phyloP scores from a whole-genome alignment of 2,329 filamentous ascomycete genomes.

The Alternaria triticimaculans region DNA sequence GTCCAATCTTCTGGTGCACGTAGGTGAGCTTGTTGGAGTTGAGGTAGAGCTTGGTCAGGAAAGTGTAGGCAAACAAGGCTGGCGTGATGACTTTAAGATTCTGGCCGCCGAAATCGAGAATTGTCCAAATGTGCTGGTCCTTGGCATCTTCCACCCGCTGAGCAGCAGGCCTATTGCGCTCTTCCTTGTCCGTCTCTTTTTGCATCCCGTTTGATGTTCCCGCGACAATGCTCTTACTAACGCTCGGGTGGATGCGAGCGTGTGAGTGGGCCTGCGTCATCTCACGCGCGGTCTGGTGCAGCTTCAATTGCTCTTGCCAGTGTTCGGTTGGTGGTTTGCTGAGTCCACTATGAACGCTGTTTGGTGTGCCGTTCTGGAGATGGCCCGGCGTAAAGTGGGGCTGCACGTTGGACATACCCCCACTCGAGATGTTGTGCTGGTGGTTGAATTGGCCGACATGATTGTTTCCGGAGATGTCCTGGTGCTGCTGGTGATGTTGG shows the following conservation, averaged over 20 bases:
- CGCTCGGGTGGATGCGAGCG: slow-evolving; percentile 71
- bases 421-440: slow-evolving; percentile 65
- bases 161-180: slow-evolving; percentile 70
- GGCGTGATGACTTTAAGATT: slow-evolving; percentile 82
- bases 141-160: slow-evolving; percentile 54
- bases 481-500: slow-evolving; percentile 68
- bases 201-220: slow-evolving; percentile 58
- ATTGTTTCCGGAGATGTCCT: slow-evolving; percentile 56
- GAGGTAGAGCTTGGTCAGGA: slow-evolving; percentile 90
- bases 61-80: slow-evolving; percentile 82
- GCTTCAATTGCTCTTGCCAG: slow-evolving; percentile 86
- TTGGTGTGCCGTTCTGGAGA: slow-evolving; percentile 65
- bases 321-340: slow-evolving; percentile 70
- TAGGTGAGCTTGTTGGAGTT: slow-evolving; percentile 87
- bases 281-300: slow-evolving; percentile 76
- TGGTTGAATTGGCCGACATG: slow-evolving; percentile 67
- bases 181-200: slow-evolving; percentile 60
- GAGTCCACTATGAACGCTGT: slow-evolving; percentile 61
- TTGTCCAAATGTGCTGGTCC: slow-evolving; percentile 80
- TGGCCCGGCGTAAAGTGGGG: slow-evolving; percentile 67
- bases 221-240: slow-evolving; percentile 71
- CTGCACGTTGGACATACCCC: slow-evolving; percentile 69
- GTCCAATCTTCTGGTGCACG: slow-evolving; percentile 82
- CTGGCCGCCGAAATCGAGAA: slow-evolving; percentile 95
- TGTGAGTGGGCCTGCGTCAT: slow-evolving; percentile 76